phyloP scores from a whole-genome alignment of 1,284 basidiomycete species.

The Coniophora puteana region DNA sequence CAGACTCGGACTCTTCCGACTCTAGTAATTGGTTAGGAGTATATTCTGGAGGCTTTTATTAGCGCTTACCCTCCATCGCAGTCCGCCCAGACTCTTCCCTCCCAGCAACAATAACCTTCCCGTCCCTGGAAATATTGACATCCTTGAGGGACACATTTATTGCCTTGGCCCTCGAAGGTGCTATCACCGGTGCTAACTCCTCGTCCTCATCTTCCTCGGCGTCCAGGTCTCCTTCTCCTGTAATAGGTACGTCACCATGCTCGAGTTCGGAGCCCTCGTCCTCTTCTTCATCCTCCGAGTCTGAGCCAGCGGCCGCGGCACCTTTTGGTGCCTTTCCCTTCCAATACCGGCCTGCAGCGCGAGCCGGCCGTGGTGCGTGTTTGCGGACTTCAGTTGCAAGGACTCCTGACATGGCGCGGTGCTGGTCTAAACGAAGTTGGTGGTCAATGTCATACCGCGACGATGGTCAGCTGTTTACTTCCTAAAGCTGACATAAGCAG shows the following conservation, averaged over 20 bases:
- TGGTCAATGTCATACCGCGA: no score
- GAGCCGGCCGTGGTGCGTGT: conserved; percentile 64
- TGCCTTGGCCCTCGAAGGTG: conserved; percentile 41
- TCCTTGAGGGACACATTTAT: conserved; percentile 74
- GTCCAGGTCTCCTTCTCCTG: conserved; percentile 47
- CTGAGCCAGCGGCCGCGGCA: conserved; percentile 50
- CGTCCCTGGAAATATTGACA: conserved; percentile 73
- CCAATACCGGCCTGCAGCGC: conserved; percentile 78
- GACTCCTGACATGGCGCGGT: conserved; percentile 24
- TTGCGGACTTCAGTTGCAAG: conserved; percentile 44
- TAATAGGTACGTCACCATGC: conserved; percentile 56
- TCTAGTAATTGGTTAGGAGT: conserved; percentile 21
- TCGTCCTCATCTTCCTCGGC: conserved; percentile 43
- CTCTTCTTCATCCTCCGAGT: conserved; percentile 60
- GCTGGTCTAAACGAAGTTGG: not conserved
- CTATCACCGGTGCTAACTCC: conserved; percentile 28
- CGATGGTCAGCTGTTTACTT: no score
- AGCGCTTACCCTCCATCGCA: conserved; percentile 39
- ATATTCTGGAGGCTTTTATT: conserved; percentile 19
- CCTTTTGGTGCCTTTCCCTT: conserved; percentile 83
- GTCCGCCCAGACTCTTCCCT: conserved; percentile 72
- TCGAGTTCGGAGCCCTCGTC: conserved; percentile 39
- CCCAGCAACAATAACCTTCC: conserved; percentile 73
- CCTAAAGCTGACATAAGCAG: no score
- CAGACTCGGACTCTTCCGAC: conserved; percentile 41